A percentile compares a stretch with the other conserved stretches of the same genome.
Evolutionary conservation across 164 flowering plant species (phyloP).

Genomic region (Magnolia changhungtana): DNA sequence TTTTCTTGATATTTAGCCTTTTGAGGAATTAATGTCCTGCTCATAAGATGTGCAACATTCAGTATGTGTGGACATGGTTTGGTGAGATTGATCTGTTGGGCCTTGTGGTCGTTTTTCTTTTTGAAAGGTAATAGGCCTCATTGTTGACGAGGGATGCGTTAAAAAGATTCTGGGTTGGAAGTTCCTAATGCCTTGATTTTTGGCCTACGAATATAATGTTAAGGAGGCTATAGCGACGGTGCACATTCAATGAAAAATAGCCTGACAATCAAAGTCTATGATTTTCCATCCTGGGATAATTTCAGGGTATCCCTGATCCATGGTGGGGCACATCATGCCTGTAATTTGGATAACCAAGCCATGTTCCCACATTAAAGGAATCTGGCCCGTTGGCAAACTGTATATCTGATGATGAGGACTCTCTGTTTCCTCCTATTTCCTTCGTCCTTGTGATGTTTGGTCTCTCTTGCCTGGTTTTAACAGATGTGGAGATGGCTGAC

Average conservation of each 20-base stretch:
- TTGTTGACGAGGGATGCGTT: not conserved
- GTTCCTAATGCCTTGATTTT: not conserved
- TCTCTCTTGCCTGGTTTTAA: not conserved
- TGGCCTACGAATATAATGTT: too few species aligned
- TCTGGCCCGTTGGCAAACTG: not conserved
- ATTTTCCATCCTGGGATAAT: too few species aligned
- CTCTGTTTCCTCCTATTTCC: not conserved
- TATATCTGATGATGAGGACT: too few species aligned
- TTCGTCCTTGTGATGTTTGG: too few species aligned
- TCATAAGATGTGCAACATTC: not conserved
- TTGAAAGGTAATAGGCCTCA: not conserved
- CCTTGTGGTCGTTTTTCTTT: not conserved
- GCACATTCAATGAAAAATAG: too few species aligned
- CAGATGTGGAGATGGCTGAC: conserved; percentile 43
- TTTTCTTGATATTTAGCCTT: not conserved
- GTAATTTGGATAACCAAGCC: not conserved
- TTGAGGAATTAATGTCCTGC: not conserved
- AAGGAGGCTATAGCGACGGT: too few species aligned
- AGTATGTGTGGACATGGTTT: not conserved
- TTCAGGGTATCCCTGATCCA: too few species aligned
- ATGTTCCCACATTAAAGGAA: not conserved
- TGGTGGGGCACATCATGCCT: too few species aligned
- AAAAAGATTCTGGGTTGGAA: too few species aligned
- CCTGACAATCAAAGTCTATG: too few species aligned
- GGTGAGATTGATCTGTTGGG: not conserved